These are phyloP conservation scores for Camelina laxa DNA, from an alignment of 345 rosid species.

Conservation along the genomic window DNA sequence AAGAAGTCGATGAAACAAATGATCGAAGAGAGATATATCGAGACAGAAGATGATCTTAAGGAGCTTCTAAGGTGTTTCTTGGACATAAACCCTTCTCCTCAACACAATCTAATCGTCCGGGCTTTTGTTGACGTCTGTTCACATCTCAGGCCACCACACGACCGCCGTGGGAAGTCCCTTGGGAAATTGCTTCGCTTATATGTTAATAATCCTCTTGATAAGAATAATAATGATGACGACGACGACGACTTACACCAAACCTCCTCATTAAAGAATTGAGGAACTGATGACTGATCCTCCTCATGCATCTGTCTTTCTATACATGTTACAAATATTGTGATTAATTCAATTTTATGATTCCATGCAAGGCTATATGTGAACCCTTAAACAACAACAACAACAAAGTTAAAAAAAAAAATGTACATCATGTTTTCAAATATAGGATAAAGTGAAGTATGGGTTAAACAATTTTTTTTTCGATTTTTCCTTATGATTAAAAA, in stretches of 20 bases:
- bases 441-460: neutral
- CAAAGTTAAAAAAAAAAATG: neutral
- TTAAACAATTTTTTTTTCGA: neutral
- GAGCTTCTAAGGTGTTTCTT: conserved; percentile 46
- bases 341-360: conserved; percentile 12
- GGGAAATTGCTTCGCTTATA: conserved; percentile 41
- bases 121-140: conserved; percentile 46
- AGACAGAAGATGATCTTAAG: conserved; percentile 43
- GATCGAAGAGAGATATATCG: conserved; percentile 39
- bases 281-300: neutral
- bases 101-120: conserved; percentile 41
- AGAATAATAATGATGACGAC: neutral
- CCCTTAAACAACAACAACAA: neutral
- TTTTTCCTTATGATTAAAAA: neutral
- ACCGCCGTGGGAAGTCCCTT: conserved; percentile 45
- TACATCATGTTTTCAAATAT: conserved; percentile 12
- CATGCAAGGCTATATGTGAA: conserved; percentile 16
- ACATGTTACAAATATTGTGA: conserved; percentile 16
- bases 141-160: conserved; percentile 38
- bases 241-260: neutral
- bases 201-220: conserved; percentile 33
- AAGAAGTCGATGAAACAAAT: conserved; percentile 44
- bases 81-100: conserved; percentile 45
- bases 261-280: conserved; percentile 7
- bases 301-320: neutral